Evolutionary conservation across 805 yeast genomes (phyloP), one percentile per base, ranked within the genome.

Genomic region (Kuraishia floccosa): DNA sequence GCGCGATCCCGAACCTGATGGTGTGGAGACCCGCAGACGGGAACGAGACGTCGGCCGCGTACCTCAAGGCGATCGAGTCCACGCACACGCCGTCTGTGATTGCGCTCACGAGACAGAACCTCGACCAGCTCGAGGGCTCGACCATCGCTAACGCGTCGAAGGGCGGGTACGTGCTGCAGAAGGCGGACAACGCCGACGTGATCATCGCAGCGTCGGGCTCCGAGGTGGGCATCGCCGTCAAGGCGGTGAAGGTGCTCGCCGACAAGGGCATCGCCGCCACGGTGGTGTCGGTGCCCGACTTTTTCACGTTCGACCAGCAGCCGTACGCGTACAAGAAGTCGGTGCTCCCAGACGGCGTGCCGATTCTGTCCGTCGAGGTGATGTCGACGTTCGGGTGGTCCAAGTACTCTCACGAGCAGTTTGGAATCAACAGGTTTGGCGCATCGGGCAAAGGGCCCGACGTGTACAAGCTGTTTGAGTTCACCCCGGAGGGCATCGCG

Each of bases 1-100:
- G 93, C 70, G 86, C 93, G 42, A 52, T 68, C 48, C 94, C 94
- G 58, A 82, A 82, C 68, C 49, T 76, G 46, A 66, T 72, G 52
- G 91, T 81, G 36, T 81, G 89, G 89, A 80, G 94, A 75, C 93
- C 94, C 44, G 91, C 91, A 49, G 94, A 82, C 56, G 89, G 91
- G 69, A 81, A 82, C 57, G 94, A 82, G 61, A 73, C 75, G 35
- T 75, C 87, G 43, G 93, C 89, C 51, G 84, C 93, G 39, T 81
- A 81, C 68, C 60, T 65, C 54, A 65, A 63, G 40, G 76, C 91
- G 30, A 48, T 81, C 40, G 68, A 61, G 50, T 63, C 77, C 29
- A 68, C 60, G 33, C 57, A 60, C 42, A 78, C 87, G 28, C 93
- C 93, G 47, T 66, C 80, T 39, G 60, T 81, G 46, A 63, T 81